Evolutionary conservation across 108 stramenopile genomes (phyloP).

Genomic region (Licmophora abbreviata): DNA sequence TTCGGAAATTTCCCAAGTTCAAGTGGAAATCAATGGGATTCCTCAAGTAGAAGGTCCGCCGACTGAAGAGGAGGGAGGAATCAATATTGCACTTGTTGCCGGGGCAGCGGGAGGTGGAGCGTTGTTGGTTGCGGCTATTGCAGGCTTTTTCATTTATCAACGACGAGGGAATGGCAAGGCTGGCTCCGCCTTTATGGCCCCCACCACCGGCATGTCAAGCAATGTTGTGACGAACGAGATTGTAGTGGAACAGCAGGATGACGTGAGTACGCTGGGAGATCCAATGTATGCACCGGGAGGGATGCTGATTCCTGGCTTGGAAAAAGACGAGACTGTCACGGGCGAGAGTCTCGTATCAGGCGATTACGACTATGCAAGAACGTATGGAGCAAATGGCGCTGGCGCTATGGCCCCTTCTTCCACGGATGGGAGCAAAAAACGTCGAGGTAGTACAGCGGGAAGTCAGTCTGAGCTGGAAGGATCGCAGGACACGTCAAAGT

Average conservation of each 20-base stretch:
- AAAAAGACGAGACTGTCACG: constrained; percentile 39
- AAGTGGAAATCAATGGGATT: constrained; percentile 3
- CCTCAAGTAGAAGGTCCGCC: not conserved
- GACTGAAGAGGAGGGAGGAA: not conserved
- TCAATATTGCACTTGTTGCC: constrained; percentile 12
- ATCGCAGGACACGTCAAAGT: constrained; percentile 16
- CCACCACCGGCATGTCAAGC: not conserved
- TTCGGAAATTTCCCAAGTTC: not conserved
- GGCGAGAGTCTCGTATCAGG: constrained; percentile 23
- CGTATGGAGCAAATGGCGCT: constrained; percentile 25
- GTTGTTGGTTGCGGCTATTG: constrained; percentile 15
- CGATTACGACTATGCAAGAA: constrained; percentile 51
- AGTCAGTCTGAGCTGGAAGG: constrained; percentile 13
- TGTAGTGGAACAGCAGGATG: constrained; percentile 60
- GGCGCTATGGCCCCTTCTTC: constrained; percentile 2
- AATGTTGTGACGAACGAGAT: constrained; percentile 19
- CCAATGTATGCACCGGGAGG: constrained; percentile 41
- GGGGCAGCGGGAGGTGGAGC: constrained; percentile 30
- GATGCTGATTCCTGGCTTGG: constrained; percentile 26
- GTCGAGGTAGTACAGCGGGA: not conserved
- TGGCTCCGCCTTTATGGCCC: not conserved
- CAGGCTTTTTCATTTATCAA: not conserved
- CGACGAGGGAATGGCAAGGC: not conserved
- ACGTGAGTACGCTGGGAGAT: constrained; percentile 77
- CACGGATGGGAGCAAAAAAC: not conserved